Evolutionary conservation across 495 filamentous ascomycete genomes (phyloP), one percentile per base, ranked within the genome.

Genomic region (Tetracladium setigerum): DNA sequence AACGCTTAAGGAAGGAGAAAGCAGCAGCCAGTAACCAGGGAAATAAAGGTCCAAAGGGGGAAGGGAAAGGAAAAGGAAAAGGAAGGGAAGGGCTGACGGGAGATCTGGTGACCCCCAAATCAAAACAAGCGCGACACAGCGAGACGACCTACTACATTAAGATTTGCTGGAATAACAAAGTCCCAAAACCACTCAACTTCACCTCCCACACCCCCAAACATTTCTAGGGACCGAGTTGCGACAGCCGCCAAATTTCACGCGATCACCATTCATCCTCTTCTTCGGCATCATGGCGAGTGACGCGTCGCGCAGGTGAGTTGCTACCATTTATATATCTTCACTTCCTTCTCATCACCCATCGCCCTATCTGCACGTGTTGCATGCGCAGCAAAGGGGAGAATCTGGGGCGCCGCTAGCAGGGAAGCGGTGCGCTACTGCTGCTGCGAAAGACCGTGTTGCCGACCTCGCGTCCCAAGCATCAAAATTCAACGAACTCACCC

Each of bases 221-320:
- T 27, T 27, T 3, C 7, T 27, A 27, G 7, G 22, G 3, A 27
- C 22, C 22, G 22, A 27, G 7, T 7, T 7, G 7, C 22, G 22
- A 27, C 22, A 27, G 7, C 22, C 22, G 7, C 3, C 22, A 7
- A n/a, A n/a, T n/a, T 27, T 27, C 7, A 27, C 7, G 22, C 22
- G 22, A 27, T 7, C 3, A 3, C 22, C 22, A 27, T 3, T 27
- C 22, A 7, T 27, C 3, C 22, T 27, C 22, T 7, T 27, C 22
- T 27, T 27, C 22, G 7, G 22, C 16, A 42, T 10, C n/a, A 54
- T 54, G 46, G 50, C 50, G 14, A 32, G 31, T 4, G 46, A 54
- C 40, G 52, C 52, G 36, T 54, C 52, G n/a, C 31, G 52, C 41
- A 39, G 46, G 52, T 49, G 41, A 54, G 41, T 31, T 27, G n/a